phyloP scores from a whole-genome alignment of 2,329 filamentous ascomycete species.

The Calonectria montana region DNA sequence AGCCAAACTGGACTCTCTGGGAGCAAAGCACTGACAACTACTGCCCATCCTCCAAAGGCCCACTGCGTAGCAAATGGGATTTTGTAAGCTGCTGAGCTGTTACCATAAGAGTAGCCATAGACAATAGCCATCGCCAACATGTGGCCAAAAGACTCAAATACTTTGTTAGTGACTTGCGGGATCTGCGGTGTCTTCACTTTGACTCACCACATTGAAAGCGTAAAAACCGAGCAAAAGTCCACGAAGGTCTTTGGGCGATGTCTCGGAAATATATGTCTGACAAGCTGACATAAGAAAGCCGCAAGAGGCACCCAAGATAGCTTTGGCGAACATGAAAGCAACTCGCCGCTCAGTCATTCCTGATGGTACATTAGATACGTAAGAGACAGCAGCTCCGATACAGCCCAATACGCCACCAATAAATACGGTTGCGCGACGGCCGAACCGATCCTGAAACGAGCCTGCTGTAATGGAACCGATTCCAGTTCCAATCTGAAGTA shows the following conservation, averaged over 20 bases:
- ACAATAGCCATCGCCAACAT: slow-evolving; percentile 5
- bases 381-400: background rate
- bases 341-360: background rate
- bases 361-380: background rate
- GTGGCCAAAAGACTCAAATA: background rate
- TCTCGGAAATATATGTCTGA: slow-evolving; percentile 11
- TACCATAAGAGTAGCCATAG: background rate
- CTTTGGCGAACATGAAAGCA: background rate
- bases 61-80: slow-evolving; percentile 11
- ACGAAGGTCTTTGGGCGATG: background rate
- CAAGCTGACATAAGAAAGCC: slow-evolving; percentile 6
- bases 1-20: slow-evolving; percentile 11
- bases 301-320: background rate
- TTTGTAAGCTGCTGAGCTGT: background rate
- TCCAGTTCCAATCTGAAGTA: background rate
- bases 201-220: slow-evolving; percentile 4
- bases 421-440: slow-evolving; percentile 5
- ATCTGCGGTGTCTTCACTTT: too few species aligned
- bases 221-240: background rate
- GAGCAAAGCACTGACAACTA: background rate
- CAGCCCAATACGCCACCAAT: background rate
- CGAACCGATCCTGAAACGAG: slow-evolving; percentile 14
- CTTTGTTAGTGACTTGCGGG: background rate
- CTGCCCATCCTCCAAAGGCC: background rate
- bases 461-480: slow-evolving; percentile 7